phyloP scores from a whole-genome alignment of 2,329 filamentous ascomycete species.

The Ophiostoma himal-ulmi region DNA sequence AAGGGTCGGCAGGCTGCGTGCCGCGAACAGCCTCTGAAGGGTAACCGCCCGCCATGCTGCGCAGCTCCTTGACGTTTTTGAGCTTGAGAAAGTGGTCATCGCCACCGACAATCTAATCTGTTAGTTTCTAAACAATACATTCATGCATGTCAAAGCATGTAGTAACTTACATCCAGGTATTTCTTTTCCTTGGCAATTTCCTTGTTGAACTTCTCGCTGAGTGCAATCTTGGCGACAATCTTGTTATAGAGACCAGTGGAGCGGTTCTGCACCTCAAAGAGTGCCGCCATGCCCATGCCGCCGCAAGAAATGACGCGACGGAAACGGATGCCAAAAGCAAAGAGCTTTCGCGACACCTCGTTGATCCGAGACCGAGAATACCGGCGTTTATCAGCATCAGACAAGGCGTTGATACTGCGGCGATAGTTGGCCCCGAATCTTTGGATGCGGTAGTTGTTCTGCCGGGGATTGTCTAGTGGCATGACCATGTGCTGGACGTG shows the following conservation, averaged over 20 bases:
- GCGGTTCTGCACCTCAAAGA: conserved; percentile 23
- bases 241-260: conserved; percentile 19
- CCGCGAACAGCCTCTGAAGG: not conserved
- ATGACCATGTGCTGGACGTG: not conserved
- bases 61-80: conserved; percentile 17
- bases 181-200: conserved; percentile 14
- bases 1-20: conserved; percentile 13
- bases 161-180: conserved; percentile 7
- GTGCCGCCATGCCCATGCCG: conserved; percentile 23
- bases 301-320: conserved; percentile 22
- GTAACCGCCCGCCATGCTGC: conserved; percentile 11
- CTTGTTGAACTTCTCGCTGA: not conserved
- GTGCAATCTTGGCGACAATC: conserved; percentile 23
- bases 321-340: conserved; percentile 21
- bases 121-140: not conserved
- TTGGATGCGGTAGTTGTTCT: not conserved
- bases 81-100: conserved; percentile 21
- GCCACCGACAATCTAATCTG: conserved; percentile 11
- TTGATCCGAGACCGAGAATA: conserved; percentile 13
- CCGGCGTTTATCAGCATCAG: not conserved
- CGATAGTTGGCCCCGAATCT: not conserved
- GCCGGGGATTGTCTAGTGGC: not conserved
- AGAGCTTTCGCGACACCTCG: not conserved
- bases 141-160: not conserved
- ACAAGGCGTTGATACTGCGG: not conserved